Base-by-base conservation (phyloP, 306 rosid species). In the Rosa multiflora region DNA sequence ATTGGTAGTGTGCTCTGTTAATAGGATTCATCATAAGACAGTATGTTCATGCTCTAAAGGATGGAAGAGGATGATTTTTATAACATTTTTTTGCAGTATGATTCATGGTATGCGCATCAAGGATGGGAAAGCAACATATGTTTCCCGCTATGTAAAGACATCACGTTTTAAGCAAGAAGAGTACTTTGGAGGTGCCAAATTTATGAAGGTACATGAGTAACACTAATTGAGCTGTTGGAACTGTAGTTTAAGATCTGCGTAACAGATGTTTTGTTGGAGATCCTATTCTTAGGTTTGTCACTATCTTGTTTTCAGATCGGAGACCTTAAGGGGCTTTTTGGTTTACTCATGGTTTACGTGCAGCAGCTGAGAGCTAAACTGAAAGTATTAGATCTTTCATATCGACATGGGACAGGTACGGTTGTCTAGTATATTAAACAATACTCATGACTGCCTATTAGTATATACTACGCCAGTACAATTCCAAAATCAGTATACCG, bases 91-190 rank as follows among this genome's bases (percentile, higher is more conserved):
- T 80, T 86, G 85, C 89, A 95, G 98, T 90, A 95, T 95, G 98
- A 85, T 95, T 76, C 98, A 95, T 83, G 99, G 99, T 76, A 58
- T 95, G 87, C 97, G 96, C 52, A 91, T 95, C 87, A 92, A 92
- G 87, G 91, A 95, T 84, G 99, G 99, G 72, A 95, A 90, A 85
- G 98, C 97, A 44, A 51, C 91, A 46, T 91, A 92, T 82, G 98
- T 91, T 70, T 92, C 99, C 61, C 99, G 96, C 43, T 95, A 80
- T 70, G 92, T 95, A 51, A 84, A 64, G 84, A 92, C 99, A 49
- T 92, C 99, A 14, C 93, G 95, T 68, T 83, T 95, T 77, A 95
- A 87, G 88, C 99, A 95, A 86, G 97, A 95, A 89, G 97, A 88
- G 78, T 83, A 80, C 83, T 95, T 95, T 81, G 91, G 93, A 80